phyloP scores from a whole-genome alignment of 306 rosid species.

The Fagus sylvatica region DNA sequence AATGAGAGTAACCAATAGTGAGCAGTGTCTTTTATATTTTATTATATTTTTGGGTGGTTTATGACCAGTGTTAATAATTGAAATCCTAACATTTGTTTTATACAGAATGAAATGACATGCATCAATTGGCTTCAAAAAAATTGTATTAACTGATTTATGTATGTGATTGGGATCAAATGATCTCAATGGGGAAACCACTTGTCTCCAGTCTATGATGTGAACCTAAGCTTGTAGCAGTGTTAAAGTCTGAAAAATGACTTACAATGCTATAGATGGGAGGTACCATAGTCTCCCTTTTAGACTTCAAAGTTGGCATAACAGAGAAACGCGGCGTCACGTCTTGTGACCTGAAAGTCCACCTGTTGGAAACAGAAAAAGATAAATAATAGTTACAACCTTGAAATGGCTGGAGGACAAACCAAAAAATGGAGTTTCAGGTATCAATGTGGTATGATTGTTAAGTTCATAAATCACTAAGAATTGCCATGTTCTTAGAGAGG shows the following conservation, averaged over 20 bases:
- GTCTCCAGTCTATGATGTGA: not conserved
- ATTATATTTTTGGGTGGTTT: not conserved
- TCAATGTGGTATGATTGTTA: not conserved
- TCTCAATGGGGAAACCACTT: not conserved
- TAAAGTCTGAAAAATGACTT: constrained; percentile 28
- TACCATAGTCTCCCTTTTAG: constrained; percentile 52
- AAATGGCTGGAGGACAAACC: constrained; percentile 1
- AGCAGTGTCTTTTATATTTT: not conserved
- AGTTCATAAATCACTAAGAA: constrained; percentile 10
- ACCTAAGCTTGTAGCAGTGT: not conserved
- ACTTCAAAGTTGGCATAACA: constrained; percentile 69
- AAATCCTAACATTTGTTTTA: not conserved
- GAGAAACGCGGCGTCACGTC: constrained; percentile 85
- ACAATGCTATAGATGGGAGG: constrained; percentile 88
- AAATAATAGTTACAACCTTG: constrained; percentile 5
- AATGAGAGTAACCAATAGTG: not conserved
- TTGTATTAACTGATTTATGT: not conserved
- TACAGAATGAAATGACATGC: not conserved
- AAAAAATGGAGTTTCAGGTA: not conserved
- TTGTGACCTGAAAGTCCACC: constrained; percentile 95
- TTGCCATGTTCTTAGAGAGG: constrained; percentile 8
- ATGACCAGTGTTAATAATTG: not conserved
- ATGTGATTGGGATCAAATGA: not conserved
- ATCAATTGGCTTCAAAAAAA: not conserved
- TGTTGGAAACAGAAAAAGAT: constrained; percentile 35